Evolutionary conservation across 2,329 filamentous ascomycete genomes (phyloP), one percentile per base, ranked within the genome.

Genomic region (Neocatenulostroma microsporum): DNA sequence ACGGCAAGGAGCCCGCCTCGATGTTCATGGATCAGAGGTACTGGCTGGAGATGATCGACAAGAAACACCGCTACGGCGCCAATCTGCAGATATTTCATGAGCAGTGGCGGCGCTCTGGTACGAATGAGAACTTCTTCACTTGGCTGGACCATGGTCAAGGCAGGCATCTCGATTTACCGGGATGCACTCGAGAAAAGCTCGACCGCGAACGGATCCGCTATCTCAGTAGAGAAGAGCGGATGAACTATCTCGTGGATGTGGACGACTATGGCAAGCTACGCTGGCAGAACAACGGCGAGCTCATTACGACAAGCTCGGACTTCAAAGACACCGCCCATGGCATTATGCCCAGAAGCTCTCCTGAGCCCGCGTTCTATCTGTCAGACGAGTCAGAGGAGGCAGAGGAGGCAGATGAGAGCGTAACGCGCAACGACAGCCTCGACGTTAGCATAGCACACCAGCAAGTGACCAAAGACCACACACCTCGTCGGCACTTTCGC

Each of bases 101-200:
- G 41, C 76, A 82, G 45, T 94, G 87, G 88, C 85, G 85, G 57
- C 74, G 73, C 40, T 68, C 76, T 1, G 67, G 82, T 15, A 88
- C 84, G 0, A 74, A 77, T 3, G 80, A 94, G 56, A 93, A 88
- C 54, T 94, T 88, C 69, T 94, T 94, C 57, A 86, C 86, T 62
- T 94, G 87, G 87, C 69, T 94, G 1, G 87, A 94, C 55, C 70
- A 83, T 34, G 88, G 87, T 5, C 78, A 80, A 27, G 88, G 88
- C 0, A 76, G 66, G 44, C 58, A 73, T 30, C 56, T 89, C 23
- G 80, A 88, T 42, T 64, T 89, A 9, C 71, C 76, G 1, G 70
- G 73, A 0, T 88, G 86, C 45, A 77, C 84, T 1, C 73, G 87
- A 17, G 80, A 84, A 41, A 71, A 76, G 19, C 67, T 94, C 4